A percentile compares a stretch with the other conserved stretches of the same genome.
Conservation (phyloP, 2,329 filamentous ascomycete genomes). For the Orbilia oligospora region DNA sequence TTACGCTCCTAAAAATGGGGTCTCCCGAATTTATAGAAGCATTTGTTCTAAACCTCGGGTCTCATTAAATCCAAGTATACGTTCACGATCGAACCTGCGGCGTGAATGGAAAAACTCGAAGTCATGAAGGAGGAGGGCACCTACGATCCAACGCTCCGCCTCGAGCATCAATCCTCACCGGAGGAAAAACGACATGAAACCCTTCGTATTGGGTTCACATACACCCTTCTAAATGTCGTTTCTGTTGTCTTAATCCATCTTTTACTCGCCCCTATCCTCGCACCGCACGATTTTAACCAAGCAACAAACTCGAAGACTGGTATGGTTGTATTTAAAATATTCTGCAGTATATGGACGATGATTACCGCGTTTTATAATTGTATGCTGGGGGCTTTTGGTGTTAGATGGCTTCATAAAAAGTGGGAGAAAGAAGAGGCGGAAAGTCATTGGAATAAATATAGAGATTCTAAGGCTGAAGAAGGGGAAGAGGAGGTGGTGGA, state of each 20-base stretch:
- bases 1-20: no score
- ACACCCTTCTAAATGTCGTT: conserved; percentile 33
- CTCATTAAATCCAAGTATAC: not conserved
- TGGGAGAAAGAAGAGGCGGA: conserved; percentile 42
- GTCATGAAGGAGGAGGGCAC: conserved; percentile 4
- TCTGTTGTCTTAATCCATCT: conserved; percentile 42
- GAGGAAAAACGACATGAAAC: conserved; percentile 48
- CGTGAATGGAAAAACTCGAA: not conserved
- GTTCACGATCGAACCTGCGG: not conserved
- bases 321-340: conserved; percentile 31
- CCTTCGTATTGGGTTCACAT: conserved; percentile 38
- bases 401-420: conserved; percentile 8
- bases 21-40: no score
- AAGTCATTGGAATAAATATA: conserved; percentile 44
- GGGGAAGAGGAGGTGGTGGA: conserved; percentile 2
- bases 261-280: conserved; percentile 31
- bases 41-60: not conserved
- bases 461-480: conserved; percentile 33
- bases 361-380: conserved; percentile 54
- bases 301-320: not conserved
- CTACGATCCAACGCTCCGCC: conserved; percentile 21
- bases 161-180: conserved; percentile 39
- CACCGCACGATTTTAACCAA: conserved; percentile 34
- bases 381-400: conserved; percentile 22
- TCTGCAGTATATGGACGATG: conserved; percentile 37